phyloP scores from a whole-genome alignment of 306 rosid genomes.

The Begonia peltatifolia region DNA sequence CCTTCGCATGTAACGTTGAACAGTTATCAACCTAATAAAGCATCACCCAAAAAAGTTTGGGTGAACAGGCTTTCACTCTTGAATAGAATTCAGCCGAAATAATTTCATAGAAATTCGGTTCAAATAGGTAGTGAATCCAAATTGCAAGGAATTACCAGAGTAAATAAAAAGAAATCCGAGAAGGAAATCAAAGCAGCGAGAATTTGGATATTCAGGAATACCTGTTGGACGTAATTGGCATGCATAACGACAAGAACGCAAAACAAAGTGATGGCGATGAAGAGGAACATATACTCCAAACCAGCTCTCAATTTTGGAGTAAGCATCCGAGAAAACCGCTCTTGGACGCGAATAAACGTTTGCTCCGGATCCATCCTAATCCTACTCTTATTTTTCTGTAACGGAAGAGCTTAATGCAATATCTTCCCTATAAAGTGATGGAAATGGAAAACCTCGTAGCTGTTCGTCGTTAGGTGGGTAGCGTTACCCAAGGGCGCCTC shows the following conservation, averaged over 20 bases:
- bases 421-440: too few species aligned
- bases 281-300: slow-evolving; percentile 69
- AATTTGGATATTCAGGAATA: slow-evolving; percentile 5
- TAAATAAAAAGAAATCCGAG: neutral
- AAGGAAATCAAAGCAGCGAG: slow-evolving; percentile 2
- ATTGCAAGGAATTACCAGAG: neutral
- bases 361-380: slow-evolving; percentile 86
- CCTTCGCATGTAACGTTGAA: too few species aligned
- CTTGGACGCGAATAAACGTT: slow-evolving; percentile 89
- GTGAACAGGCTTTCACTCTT: neutral
- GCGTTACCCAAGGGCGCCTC: too few species aligned
- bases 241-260: slow-evolving; percentile 97
- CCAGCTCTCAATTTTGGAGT: slow-evolving; percentile 79
- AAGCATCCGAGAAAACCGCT: slow-evolving; percentile 84
- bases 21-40: too few species aligned
- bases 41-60: too few species aligned
- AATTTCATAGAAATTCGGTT: neutral
- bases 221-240: slow-evolving; percentile 99
- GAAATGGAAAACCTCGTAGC: too few species aligned
- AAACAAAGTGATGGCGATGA: slow-evolving; percentile 73
- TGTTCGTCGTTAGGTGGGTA: too few species aligned
- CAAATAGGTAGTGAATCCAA: slow-evolving; percentile 9
- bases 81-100: neutral
- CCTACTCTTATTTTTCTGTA: too few species aligned
- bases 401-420: too few species aligned